A percentile compares a stretch with the other conserved stretches of the same genome.
Conservation (phyloP, 768 basidiomycete genomes). For the Kwoniella sp. region DNA sequence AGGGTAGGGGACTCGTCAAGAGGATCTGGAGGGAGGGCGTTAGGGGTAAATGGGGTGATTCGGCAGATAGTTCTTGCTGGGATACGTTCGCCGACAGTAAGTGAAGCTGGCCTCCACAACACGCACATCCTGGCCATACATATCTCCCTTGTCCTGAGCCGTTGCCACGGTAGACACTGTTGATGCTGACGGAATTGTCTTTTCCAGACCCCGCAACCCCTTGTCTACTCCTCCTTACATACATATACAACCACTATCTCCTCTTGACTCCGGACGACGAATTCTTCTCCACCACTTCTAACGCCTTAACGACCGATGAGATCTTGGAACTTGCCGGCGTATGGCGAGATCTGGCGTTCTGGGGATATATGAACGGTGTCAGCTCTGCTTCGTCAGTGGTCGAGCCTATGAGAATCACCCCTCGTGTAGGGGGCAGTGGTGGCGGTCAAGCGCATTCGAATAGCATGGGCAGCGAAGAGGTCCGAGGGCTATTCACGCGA, state of each 20-base stretch:
- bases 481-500: conserved; percentile 73
- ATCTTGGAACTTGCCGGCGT: conserved; percentile 73
- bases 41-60: conserved; percentile 39
- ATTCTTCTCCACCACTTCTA: conserved; percentile 67
- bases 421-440: too few species aligned
- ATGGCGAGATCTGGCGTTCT: conserved; percentile 80
- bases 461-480: conserved; percentile 64
- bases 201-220: conserved; percentile 59
- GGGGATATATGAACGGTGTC: conserved; percentile 70
- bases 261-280: conserved; percentile 96
- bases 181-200: background rate
- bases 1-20: conserved; percentile 54
- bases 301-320: conserved; percentile 81
- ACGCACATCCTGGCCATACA: too few species aligned
- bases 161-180: too few species aligned
- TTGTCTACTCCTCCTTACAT: conserved; percentile 73
- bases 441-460: background rate
- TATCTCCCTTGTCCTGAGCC: too few species aligned
- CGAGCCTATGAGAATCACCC: conserved; percentile 43
- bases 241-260: conserved; percentile 80
- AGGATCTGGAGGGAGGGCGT: conserved; percentile 67
- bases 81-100: conserved; percentile 21
- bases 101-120: background rate
- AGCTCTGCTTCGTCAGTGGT: background rate
- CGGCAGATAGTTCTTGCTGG: conserved; percentile 26